Evolutionary conservation across 306 rosid genomes (phyloP), one percentile per base, ranked within the genome.

Genomic region (Castanea crenata): DNA sequence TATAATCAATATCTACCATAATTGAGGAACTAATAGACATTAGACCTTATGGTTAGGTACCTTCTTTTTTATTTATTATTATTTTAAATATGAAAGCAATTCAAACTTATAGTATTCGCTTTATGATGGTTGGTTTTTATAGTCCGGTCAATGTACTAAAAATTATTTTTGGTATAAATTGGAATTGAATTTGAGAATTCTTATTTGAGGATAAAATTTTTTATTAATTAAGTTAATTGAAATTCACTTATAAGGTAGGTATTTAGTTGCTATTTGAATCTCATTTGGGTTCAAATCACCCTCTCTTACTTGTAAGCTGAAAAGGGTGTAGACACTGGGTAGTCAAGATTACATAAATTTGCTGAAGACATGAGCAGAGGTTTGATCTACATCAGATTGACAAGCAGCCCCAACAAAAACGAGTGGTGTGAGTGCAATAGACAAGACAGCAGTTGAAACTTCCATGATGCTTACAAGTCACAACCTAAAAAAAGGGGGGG

Each of bases 61-160:
- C 46, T 41, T 41, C 46, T 8, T 41, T 41, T 41, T 41, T 41
- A 41, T 38, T 7, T 38, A 38, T 38, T 38, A 38, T 38, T 41
- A 41, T 8, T 41, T 41, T 41, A 41, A 3, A 41, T 41, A 41
- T 2, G 0, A 41, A 41, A 41, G 46, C 11, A 41, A 41, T 41
- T 41, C 46, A 41, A 8, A 41, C 12, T 41, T 8, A 2, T 41
- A 41, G 1, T 41, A 41, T 7, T 41, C 12, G 0, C 0, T 41
- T 41, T 3, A 41, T 8, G 0, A 41, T 41, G 3, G 8, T 41
- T 8, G 12, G 3, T 8, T 0, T 41, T 41, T 41, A 41, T 41
- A 0, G 1, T 38, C 0, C 7, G 10, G 1, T 0, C 0, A 41
- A 41, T 2, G 2, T 3, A 41, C 0, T 41, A 41, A 41, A 41